These are phyloP conservation scores for Corylus avellana DNA, from an alignment of 306 rosid genomes.

Conservation along the genomic window DNA sequence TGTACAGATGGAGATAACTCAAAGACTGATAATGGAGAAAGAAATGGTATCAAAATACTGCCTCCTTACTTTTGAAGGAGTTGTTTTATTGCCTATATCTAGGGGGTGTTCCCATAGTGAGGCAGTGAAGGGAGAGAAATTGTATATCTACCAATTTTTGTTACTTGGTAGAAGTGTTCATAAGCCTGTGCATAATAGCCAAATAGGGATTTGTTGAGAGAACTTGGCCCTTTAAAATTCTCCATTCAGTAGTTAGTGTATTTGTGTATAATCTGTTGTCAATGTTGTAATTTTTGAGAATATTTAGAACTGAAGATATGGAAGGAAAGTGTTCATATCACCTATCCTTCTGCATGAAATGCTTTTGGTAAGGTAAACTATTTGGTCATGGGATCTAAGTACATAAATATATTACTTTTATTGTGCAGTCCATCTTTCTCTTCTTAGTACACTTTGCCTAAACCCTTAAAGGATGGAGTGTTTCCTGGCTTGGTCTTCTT, in stretches of 20 bases:
- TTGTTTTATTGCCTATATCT: slow-evolving; percentile 28
- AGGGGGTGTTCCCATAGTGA: slow-evolving; percentile 26
- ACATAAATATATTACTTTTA: neutral
- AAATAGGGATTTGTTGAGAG: slow-evolving; percentile 40
- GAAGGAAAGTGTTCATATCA: slow-evolving; percentile 45
- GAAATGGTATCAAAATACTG: slow-evolving; percentile 25
- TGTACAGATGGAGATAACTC: slow-evolving; percentile 26
- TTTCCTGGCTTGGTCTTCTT: neutral
- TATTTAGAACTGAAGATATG: slow-evolving; percentile 29
- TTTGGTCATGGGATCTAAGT: neutral
- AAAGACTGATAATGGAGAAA: slow-evolving; percentile 20
- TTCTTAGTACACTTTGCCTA: neutral
- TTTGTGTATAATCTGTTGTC: slow-evolving; percentile 48
- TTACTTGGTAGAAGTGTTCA: slow-evolving; percentile 36
- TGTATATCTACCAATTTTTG: slow-evolving; percentile 55
- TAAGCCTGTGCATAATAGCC: slow-evolving; percentile 65
- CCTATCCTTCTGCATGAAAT: slow-evolving; percentile 4
- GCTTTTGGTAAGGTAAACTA: slow-evolving; percentile 12
- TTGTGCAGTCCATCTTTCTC: neutral
- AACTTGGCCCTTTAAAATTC: slow-evolving; percentile 31
- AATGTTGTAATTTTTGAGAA: slow-evolving; percentile 31
- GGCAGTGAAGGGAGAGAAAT: slow-evolving; percentile 37
- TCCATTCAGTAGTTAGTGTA: slow-evolving; percentile 45
- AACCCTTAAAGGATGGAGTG: too few relatives aligned
- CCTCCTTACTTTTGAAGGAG: slow-evolving; percentile 27